Conservation (phyloP, 179 eudicot genomes). For the Patellifolia procumbens region DNA sequence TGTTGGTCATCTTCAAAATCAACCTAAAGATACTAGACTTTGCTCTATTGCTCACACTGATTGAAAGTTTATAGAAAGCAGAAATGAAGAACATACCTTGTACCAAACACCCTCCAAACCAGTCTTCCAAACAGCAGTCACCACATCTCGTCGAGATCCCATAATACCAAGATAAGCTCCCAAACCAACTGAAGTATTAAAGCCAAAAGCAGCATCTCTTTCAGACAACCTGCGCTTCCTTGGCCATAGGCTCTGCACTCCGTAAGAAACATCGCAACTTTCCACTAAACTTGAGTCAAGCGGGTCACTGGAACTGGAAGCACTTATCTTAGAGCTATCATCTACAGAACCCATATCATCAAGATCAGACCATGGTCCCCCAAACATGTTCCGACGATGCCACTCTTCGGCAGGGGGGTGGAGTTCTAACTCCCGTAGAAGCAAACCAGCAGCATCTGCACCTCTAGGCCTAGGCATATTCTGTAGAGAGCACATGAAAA, state of each 20-base stretch:
- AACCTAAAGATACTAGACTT: background rate
- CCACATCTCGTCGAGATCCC: constrained; percentile 98
- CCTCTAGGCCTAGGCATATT: constrained; percentile 99
- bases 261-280: constrained; percentile 54
- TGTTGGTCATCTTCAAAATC: background rate
- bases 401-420: constrained; percentile 99
- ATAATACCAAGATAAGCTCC: constrained; percentile 98
- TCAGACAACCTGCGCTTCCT: constrained; percentile 94
- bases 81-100: constrained; percentile 52
- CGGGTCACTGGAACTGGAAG: constrained; percentile 51
- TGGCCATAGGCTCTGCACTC: constrained; percentile 87
- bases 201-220: constrained; percentile 95
- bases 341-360: constrained; percentile 62
- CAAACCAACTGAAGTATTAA: constrained; percentile 88
- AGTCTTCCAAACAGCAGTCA: constrained; percentile 93
- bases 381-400: constrained; percentile 93
- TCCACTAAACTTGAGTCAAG: constrained; percentile 51
- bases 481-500: constrained; percentile 39
- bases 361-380: constrained; percentile 95
- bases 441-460: constrained; percentile 97
- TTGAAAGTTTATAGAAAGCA: background rate
- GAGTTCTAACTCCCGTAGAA: constrained; percentile 91
- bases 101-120: constrained; percentile 98
- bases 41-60: background rate
- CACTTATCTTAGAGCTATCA: constrained; percentile 48